A percentile compares a stretch with the other conserved stretches of the same genome.
phyloP scores from a whole-genome alignment of 495 filamentous ascomycete genomes.

The Penicillium paradoxum region DNA sequence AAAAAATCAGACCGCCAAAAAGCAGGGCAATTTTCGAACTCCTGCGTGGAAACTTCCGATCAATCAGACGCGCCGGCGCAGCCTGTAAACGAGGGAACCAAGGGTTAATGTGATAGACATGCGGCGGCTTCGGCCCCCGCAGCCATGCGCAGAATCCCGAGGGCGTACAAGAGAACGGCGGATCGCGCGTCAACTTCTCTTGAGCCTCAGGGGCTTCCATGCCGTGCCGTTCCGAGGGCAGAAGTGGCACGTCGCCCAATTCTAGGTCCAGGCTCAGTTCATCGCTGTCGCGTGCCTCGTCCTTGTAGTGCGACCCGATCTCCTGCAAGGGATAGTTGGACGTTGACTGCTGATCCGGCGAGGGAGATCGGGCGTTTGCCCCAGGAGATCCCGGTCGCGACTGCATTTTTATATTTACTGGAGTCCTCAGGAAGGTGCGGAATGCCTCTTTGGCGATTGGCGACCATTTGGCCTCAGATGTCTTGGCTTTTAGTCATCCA shows the following conservation, averaged over 20 bases:
- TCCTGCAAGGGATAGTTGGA: conserved; percentile 7
- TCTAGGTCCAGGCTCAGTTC: conserved; percentile 20
- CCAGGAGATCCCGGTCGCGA: conserved; percentile 3
- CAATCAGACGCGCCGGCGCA: conserved; percentile 54
- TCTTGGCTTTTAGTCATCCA: conserved; percentile 16
- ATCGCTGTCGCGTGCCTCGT: conserved; percentile 10
- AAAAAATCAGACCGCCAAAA: conserved; percentile 51
- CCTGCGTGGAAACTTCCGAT: conserved; percentile 50
- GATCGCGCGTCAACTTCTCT: conserved; percentile 7
- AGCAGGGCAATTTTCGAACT: conserved; percentile 49
- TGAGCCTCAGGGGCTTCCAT: background rate
- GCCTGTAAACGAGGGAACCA: conserved; percentile 58
- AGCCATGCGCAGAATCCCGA: conserved; percentile 27
- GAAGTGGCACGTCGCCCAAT: conserved; percentile 19
- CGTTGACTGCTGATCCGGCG: background rate
- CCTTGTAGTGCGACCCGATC: conserved; percentile 14
- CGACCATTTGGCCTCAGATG: background rate
- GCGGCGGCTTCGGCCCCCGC: conserved; percentile 55
- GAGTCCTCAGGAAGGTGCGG: background rate
- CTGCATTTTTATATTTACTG: conserved; percentile 12
- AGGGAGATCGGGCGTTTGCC: background rate
- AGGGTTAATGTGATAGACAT: conserved; percentile 57
- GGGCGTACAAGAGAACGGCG: conserved; percentile 27
- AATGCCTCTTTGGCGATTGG: background rate
- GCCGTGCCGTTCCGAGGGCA: conserved; percentile 7